Evolutionary conservation across 1,139 yeast species (phyloP).

Genomic region (Suhomyces panamericanus): DNA sequence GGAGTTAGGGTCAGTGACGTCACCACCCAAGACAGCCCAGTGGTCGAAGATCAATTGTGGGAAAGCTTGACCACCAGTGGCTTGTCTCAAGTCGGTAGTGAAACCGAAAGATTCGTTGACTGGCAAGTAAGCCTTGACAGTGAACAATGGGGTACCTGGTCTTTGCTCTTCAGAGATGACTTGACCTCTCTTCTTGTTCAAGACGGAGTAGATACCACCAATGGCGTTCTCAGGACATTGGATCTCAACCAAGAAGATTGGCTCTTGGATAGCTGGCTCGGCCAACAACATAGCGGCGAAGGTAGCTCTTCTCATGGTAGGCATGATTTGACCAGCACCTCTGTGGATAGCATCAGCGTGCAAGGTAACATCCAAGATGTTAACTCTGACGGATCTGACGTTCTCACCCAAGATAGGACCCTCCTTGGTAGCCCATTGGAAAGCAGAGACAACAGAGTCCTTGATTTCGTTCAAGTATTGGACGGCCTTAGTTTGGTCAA

Average conservation of each 20-base stretch:
- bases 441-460: constrained; percentile 99
- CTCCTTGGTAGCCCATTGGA: constrained; percentile 99
- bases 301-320: constrained; percentile 99
- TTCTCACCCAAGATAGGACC: constrained; percentile 98
- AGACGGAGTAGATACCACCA: constrained; percentile 99
- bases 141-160: constrained; percentile 99
- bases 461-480: constrained; percentile 99
- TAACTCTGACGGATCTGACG: constrained; percentile 94
- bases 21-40: constrained; percentile 90
- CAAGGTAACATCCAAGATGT: constrained; percentile 98
- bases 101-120: constrained; percentile 99
- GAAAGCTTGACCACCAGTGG: constrained; percentile 99
- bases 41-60: constrained; percentile 99
- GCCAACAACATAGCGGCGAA: constrained; percentile 98
- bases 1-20: constrained; percentile 86
- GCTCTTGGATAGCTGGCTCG: constrained; percentile 99
- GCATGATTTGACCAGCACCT: constrained; percentile 99
- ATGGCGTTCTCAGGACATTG: constrained; percentile 99
- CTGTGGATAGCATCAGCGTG: constrained; percentile 99
- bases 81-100: constrained; percentile 99
- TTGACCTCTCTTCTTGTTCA: constrained; percentile 99
- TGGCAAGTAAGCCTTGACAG: constrained; percentile 99
- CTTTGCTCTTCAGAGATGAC: constrained; percentile 98
- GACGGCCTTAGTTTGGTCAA: constrained; percentile 99
- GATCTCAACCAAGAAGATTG: constrained; percentile 98